Conservation (phyloP, 257 asterid genomes). For the Capsicum rhomboideum region DNA sequence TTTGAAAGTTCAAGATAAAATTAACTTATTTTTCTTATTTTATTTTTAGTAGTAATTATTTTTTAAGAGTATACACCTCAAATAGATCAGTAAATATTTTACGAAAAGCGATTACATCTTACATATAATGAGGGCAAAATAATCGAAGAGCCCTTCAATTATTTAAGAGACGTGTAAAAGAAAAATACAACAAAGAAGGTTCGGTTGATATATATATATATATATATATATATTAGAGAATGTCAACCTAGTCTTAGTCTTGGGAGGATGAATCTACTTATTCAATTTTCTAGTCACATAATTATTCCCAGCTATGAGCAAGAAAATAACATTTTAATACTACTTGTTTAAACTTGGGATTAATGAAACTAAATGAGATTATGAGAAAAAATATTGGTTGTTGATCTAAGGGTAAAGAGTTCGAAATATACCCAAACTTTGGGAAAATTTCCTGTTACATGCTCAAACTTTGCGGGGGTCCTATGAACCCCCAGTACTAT, state of each 20-base stretch:
- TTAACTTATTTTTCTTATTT: too few species aligned
- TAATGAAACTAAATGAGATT: background rate
- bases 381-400: background rate
- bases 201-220: too few species aligned
- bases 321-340: background rate
- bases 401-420: too few species aligned
- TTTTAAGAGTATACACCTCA: rapidly evolving
- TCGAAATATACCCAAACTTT: too few species aligned
- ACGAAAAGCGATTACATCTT: background rate
- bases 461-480: too few species aligned
- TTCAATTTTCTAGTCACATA: background rate
- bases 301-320: background rate
- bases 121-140: background rate
- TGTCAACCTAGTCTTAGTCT: background rate
- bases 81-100: background rate
- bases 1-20: background rate
- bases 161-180: background rate
- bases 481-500: too few species aligned
- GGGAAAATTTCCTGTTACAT: too few species aligned
- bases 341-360: background rate
- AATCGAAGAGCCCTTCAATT: rapidly evolving
- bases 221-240: too few species aligned
- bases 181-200: background rate
- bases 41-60: background rate
- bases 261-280: background rate